Percentiles rank a stretch among this genome's conserved stretches.
These are phyloP conservation scores for Sarocladiaceae sp. DNA, from an alignment of 2,329 filamentous ascomycete genomes.

Conservation along the genomic window DNA sequence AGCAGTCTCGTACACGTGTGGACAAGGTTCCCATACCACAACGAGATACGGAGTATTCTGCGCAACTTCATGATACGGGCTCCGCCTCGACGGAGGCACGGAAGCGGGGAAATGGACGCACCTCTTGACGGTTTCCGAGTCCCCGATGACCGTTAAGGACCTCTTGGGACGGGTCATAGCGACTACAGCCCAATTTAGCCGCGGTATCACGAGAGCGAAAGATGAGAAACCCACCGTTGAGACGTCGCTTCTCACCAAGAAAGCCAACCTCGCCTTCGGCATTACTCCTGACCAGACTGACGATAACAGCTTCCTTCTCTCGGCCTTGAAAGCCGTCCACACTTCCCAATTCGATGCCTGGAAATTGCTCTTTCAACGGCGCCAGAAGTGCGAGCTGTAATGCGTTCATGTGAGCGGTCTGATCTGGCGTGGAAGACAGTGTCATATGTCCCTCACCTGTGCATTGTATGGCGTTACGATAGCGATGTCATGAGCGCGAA, in stretches of 20 bases:
- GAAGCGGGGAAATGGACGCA: constrained; percentile 51
- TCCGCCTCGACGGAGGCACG: too few relatives aligned
- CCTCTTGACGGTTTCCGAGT: constrained; percentile 87
- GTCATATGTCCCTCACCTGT: constrained; percentile 46
- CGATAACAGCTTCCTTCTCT: constrained; percentile 91
- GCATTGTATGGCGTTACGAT: constrained; percentile 96
- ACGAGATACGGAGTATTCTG: not conserved
- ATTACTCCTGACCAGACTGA: constrained; percentile 93
- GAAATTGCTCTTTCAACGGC: constrained; percentile 72
- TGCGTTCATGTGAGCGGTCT: not conserved
- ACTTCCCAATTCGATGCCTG: constrained; percentile 87
- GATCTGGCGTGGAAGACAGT: too few relatives aligned
- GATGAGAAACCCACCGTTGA: constrained; percentile 66
- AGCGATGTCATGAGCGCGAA: constrained; percentile 79
- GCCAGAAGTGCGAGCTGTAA: constrained; percentile 68
- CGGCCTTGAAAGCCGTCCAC: constrained; percentile 96
- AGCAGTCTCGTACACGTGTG: too few relatives aligned
- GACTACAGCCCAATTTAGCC: constrained; percentile 52
- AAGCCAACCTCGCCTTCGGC: constrained; percentile 83
- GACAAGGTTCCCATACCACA: not conserved
- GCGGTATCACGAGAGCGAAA: not conserved
- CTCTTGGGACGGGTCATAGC: constrained; percentile 94
- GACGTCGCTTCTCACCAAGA: constrained; percentile 78
- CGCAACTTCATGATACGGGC: not conserved
- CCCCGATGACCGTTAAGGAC: constrained; percentile 84